Evolutionary conservation across 805 yeast species (phyloP).

Genomic region (Saturnispora gosingensis): DNA sequence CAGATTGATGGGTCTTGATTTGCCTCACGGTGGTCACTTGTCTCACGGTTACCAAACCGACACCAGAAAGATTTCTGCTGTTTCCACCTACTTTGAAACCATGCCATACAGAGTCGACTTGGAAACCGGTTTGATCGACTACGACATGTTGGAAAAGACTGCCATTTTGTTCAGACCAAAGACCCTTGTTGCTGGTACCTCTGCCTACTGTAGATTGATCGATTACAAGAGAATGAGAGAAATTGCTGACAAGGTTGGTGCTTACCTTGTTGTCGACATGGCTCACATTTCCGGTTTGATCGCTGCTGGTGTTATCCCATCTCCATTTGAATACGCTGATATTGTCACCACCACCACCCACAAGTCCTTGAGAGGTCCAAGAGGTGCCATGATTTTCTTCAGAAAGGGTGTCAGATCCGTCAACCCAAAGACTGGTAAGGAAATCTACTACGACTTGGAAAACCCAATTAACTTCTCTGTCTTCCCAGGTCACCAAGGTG

Average conservation of each 20-base stretch:
- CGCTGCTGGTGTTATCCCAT: conserved; percentile 88
- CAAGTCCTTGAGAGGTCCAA: conserved; percentile 96
- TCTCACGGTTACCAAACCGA: conserved; percentile 96
- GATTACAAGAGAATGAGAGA: conserved; percentile 86
- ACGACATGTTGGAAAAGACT: conserved; percentile 74
- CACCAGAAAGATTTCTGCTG: conserved; percentile 78
- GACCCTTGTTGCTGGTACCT: conserved; percentile 92
- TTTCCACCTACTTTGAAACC: conserved; percentile 91
- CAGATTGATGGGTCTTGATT: conserved; percentile 92
- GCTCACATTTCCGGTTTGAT: conserved; percentile 96
- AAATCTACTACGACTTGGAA: conserved; percentile 79
- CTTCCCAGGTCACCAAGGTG: conserved; percentile 99
- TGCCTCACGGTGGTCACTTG: conserved; percentile 97
- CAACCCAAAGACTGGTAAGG: conserved; percentile 71
- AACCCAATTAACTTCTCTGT: conserved; percentile 90
- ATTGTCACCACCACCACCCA: conserved; percentile 97
- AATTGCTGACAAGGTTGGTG: conserved; percentile 89
- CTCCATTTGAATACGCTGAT: conserved; percentile 90
- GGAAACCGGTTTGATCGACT: conserved; percentile 85
- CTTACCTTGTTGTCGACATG: conserved; percentile 90
- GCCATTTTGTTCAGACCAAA: conserved; percentile 89
- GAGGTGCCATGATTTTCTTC: conserved; percentile 97
- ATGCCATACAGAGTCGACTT: conserved; percentile 93
- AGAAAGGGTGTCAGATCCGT: conserved; percentile 86
- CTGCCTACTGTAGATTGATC: conserved; percentile 86